Evolutionary conservation across 139 green algal genomes (phyloP), one percentile per base, ranked within the genome.

Genomic region (Astrephomene gubernaculifera): DNA sequence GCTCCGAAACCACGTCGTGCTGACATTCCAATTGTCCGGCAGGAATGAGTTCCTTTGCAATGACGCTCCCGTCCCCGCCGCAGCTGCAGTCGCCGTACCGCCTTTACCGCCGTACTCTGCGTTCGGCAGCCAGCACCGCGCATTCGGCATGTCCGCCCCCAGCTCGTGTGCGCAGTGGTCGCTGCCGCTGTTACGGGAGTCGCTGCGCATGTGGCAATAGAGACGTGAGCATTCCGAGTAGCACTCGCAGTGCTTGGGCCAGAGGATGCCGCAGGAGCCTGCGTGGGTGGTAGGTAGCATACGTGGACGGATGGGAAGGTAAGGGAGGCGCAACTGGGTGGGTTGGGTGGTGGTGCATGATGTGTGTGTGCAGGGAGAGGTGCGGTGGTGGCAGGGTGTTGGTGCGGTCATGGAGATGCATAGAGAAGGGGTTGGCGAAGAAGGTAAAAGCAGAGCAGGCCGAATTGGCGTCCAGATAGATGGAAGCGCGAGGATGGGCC

Each of bases 231-330:
- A 82, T 2, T n/a, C 6, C 54, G 22, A 19, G 57, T 71, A 71
- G 54, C 74, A 82, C 35, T 82, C 53, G 54, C 74, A 82, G 74
- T 70, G 38, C 53, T 82, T 82, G 74, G 74, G 74, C 38, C 19
- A 57, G 10, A 71, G 38, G 24, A n/a, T 38, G 36, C 74, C 74
- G 74, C 74, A 82, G 54, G 74, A 82, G 24, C 74, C 74, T 82
- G 27, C 12, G n/a, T 10, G 67, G 36, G 67, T n/a, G n/a, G n/a
- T n/a, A n/a, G n/a, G n/a, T n/a, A n/a, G n/a, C n/a, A n/a, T n/a
- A n/a, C n/a, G n/a, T n/a, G n/a, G n/a, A n/a, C n/a, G n/a, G n/a
- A n/a, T n/a, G n/a, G n/a, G n/a, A n/a, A n/a, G n/a, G 57, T 29
- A n/a, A 24, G 21, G 57, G 12, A 24, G 57, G 57, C 6, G 57